Conservation (phyloP, 2,329 filamentous ascomycete species). For the Arthrocladium fulminans region DNA sequence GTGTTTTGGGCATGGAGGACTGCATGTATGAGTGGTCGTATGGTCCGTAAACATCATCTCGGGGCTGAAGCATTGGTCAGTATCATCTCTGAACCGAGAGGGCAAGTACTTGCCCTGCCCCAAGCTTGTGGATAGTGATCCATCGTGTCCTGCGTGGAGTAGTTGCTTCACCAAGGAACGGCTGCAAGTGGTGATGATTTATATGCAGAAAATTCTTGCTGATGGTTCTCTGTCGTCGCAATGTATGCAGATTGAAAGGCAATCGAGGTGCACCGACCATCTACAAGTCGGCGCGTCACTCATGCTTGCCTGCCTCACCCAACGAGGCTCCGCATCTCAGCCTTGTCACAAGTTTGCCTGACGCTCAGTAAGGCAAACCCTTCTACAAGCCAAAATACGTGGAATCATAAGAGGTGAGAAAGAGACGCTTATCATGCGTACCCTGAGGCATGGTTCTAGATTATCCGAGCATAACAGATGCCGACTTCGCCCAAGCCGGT, state of each 20-base stretch:
- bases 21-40: constrained; percentile 85
- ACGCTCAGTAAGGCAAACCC: no score
- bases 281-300: no score
- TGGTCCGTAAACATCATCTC: constrained; percentile 91
- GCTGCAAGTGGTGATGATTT: no score
- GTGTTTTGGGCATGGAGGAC: constrained; percentile 59
- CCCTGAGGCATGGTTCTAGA: constrained; percentile 20
- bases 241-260: no score
- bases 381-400: no score
- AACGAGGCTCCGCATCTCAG: neutral
- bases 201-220: no score
- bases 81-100: constrained; percentile 5
- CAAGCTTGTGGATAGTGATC: constrained; percentile 58
- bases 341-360: neutral
- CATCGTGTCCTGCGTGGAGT: no score
- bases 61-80: constrained; percentile 57
- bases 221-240: no score
- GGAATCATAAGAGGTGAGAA: no score
- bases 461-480: constrained; percentile 53
- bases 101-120: constrained; percentile 48
- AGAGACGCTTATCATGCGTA: no score
- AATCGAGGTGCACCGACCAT: no score
- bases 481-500: constrained; percentile 59
- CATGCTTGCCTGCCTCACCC: neutral
- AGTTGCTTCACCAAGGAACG: no score